phyloP scores from a whole-genome alignment of 495 filamentous ascomycete species.

The Haplographium delicatum region DNA sequence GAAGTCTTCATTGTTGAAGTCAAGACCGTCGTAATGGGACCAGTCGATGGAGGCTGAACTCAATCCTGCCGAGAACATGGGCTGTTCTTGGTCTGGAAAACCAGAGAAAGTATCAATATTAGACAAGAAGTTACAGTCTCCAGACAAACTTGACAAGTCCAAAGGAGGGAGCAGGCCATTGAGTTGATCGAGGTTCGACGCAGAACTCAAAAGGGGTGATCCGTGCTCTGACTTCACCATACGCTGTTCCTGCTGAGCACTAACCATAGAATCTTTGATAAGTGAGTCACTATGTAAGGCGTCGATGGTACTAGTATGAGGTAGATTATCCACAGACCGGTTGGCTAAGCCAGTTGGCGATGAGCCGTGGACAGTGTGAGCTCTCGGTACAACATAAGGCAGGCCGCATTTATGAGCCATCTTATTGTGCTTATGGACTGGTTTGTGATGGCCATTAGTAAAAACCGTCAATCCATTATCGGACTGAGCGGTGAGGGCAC shows the following conservation, averaged over 20 bases:
- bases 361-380: constrained; percentile 61
- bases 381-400: constrained; percentile 75
- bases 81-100: constrained; percentile 54
- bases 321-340: constrained; percentile 65
- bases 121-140: constrained; percentile 50
- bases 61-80: constrained; percentile 61
- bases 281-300: constrained; percentile 34
- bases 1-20: constrained; percentile 45
- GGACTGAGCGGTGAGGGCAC: constrained; percentile 77
- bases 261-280: constrained; percentile 36
- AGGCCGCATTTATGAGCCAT: constrained; percentile 74
- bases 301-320: constrained; percentile 39
- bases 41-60: constrained; percentile 63
- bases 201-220: constrained; percentile 57
- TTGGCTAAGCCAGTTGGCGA: constrained; percentile 46
- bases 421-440: constrained; percentile 82
- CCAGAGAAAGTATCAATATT: constrained; percentile 47
- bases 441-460: constrained; percentile 91
- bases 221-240: constrained; percentile 64
- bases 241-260: constrained; percentile 45
- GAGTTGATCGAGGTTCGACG: constrained; percentile 51
- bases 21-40: constrained; percentile 63
- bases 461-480: constrained; percentile 80
- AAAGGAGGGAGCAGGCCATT: constrained; percentile 60
- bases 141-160: constrained; percentile 47